Percentiles rank a stretch among this genome's conserved stretches.
These are phyloP conservation scores for Verbena officinalis DNA, from an alignment of 257 asterid species.

Conservation along the genomic window DNA sequence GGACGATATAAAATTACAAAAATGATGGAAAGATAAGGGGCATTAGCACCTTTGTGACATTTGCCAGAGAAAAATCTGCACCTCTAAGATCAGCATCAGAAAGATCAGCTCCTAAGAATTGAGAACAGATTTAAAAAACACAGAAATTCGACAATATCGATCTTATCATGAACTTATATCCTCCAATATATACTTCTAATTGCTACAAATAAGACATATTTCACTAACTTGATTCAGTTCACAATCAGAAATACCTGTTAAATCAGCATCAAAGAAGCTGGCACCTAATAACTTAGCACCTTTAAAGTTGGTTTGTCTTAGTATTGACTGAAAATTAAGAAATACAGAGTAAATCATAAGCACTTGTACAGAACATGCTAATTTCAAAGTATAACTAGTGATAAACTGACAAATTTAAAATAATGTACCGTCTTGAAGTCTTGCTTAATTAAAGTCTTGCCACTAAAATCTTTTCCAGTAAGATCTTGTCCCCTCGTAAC, in stretches of 20 bases:
- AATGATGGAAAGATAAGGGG: conserved; percentile 13
- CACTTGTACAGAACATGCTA: no score
- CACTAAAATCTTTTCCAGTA: conserved; percentile 84
- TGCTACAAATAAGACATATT: no score
- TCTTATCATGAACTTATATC: no score
- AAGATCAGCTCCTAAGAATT: conserved; percentile 78
- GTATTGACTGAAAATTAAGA: conserved; percentile 64
- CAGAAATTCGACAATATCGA: no score
- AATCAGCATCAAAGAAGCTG: conserved; percentile 98
- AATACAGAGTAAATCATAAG: no score
- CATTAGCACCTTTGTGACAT: conserved; percentile 73
- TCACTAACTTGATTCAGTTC: no score
- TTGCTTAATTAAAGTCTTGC: conserved; percentile 79
- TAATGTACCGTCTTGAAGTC: conserved; percentile 84
- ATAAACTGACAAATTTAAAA: not conserved
- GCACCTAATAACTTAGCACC: conserved; percentile 93
- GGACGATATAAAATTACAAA: not conserved
- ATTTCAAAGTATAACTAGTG: no score
- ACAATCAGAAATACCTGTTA: conserved; percentile 75
- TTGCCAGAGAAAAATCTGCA: conserved; percentile 93
- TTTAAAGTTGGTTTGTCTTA: conserved; percentile 92
- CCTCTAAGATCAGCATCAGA: conserved; percentile 97
- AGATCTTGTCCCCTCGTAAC: conserved; percentile 99
- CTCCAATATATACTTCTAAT: no score
- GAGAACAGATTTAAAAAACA: no score